Percentiles rank a stretch among this genome's conserved stretches.
phyloP scores from a whole-genome alignment of 139 green algal species.

The Chlorokybus atmophyticus region DNA sequence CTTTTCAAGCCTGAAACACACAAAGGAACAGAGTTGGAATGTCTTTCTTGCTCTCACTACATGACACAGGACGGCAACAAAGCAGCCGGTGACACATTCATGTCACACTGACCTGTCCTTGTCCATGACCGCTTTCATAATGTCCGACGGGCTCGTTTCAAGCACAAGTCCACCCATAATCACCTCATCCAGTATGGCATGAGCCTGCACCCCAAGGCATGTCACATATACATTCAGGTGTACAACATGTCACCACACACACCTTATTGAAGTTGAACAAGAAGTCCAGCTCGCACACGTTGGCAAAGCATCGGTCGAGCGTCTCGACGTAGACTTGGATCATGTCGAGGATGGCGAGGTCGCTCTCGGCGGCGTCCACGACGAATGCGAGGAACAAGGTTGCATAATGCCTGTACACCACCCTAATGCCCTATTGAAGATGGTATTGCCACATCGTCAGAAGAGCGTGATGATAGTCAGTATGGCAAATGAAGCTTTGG shows the following conservation, averaged over 20 bases:
- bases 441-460: no score
- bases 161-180: constrained; percentile 31
- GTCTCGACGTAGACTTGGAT: constrained; percentile 61
- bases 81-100: no score
- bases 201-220: constrained; percentile 5
- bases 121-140: constrained; percentile 11
- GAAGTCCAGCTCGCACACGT: constrained; percentile 83
- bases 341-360: constrained; percentile 37
- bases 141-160: constrained; percentile 9
- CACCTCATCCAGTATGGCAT: constrained; percentile 33
- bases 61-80: no score
- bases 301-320: constrained; percentile 61
- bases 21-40: no score
- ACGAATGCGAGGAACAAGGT: constrained; percentile 35
- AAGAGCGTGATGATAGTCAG: no score
- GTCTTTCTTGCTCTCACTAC: no score
- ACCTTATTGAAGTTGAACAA: constrained; percentile 86
- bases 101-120: no score
- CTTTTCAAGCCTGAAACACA: no score
- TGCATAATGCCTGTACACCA: constrained; percentile 36
- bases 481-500: no score
- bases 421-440: constrained; percentile 27
- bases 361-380: constrained; percentile 25
- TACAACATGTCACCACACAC: no score
- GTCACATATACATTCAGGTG: no score